Evolutionary conservation across 1,284 basidiomycete genomes (phyloP), one percentile per base, ranked within the genome.

Genomic region (Puccinia hordei): DNA sequence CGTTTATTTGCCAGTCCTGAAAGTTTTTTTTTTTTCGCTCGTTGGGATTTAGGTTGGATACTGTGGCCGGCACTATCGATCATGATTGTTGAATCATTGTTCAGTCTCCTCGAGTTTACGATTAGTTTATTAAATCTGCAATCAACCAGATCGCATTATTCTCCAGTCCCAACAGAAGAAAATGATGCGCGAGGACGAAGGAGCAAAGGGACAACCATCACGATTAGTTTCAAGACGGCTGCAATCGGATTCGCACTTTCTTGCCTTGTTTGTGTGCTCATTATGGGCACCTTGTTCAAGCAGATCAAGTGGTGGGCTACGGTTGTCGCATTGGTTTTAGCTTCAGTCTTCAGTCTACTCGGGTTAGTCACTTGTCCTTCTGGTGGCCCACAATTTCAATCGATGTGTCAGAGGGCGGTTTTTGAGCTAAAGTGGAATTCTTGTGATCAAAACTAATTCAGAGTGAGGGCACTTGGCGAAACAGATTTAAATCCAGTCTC

Each of bases 61-160:
- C 89, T 98, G 27, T 98, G 95, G 95, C 90, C 92, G 24, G 92
- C 94, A 0, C 88, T 98, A 63, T 95, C 95, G 0, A 93, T 98
- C 84, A 98, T 98, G 95, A 88, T 88, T 84, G 90, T 93, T 53
- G 96, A 98, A 86, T 92, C 92, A 79, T 85, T 97, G 81, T 89
- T 98, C 24, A 94, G 93, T 15, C 82, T 93, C 33, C 93, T 93
- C 27, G 89, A 93, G 80, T 86, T 89, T 24, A 89, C 51, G 81
- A 82, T 73, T 89, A 89, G 81, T 81, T 22, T 75, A 49, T n/a
- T 75, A 1, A 53, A n/a, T 33, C 44, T 44, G 27, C 30, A 44
- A 38, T 68, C 65, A 2, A 68, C n/a, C 27, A n/a, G 35, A n/a
- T 46, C 51, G 13, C 17, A 1, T 35, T 66, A 77, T 35, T 65